Conservation (phyloP, 495 filamentous ascomycete genomes). For the Terfezia claveryi region DNA sequence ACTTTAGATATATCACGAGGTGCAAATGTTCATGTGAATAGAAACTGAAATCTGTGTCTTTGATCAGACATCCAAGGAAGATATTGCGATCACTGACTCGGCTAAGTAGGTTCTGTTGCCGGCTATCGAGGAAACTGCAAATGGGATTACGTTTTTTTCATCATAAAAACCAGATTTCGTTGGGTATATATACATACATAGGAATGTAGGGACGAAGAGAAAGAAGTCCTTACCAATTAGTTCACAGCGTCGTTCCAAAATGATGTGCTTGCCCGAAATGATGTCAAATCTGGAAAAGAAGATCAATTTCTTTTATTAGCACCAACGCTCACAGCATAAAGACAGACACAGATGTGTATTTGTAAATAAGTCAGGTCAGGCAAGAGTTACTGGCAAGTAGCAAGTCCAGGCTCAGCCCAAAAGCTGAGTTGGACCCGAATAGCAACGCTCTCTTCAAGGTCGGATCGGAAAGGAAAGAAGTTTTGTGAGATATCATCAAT, state of each 20-base stretch:
- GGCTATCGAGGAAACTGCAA: constrained; percentile 30
- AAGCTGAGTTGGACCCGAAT: constrained; percentile 10
- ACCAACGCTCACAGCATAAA: not conserved
- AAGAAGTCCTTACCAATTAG: not conserved
- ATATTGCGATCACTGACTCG: constrained; percentile 23
- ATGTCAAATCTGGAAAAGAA: not conserved
- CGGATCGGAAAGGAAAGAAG: constrained; percentile 21
- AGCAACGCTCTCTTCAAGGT: constrained; percentile 19
- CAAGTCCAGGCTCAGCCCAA: constrained; percentile 6
- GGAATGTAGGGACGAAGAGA: not conserved
- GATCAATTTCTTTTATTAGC: not conserved
- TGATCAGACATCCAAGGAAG: constrained; percentile 30
- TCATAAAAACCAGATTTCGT: constrained; percentile 17
- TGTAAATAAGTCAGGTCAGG: constrained; percentile 11
- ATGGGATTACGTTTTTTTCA: constrained; percentile 25
- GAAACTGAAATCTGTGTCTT: not conserved
- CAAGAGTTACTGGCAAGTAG: constrained; percentile 22
- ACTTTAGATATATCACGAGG: not conserved
- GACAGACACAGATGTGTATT: not conserved
- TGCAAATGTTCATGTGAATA: not conserved
- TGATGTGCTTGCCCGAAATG: not conserved
- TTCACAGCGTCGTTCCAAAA: not conserved
- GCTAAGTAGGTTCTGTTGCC: constrained; percentile 26
- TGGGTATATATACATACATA: not conserved
- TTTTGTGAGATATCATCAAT: constrained; percentile 16